Base-by-base conservation (phyloP, 2,329 filamentous ascomycete genomes). In the Aspergillus ustus region DNA sequence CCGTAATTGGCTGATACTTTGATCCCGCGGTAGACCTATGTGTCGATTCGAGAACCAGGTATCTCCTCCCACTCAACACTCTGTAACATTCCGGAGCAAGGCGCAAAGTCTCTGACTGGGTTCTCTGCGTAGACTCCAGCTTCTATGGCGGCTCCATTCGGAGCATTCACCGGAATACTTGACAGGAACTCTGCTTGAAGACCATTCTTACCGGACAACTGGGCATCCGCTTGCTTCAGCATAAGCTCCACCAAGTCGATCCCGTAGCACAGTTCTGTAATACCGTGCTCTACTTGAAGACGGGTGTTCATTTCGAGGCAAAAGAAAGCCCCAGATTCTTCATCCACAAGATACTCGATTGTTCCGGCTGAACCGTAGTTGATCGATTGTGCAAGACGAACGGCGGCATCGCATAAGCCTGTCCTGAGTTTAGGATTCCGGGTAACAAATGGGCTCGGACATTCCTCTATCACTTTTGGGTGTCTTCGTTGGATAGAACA, bases 391-490 rank as follows among this genome's bases (percentile, higher is more conserved):
- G 84, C 83, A 19, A 87, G 78, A n/a, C 87, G 86, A 4, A 96
- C 90, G 3, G 93, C 91, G 13, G 90, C 84, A 3, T 88, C 87
- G 1, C 80, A 76, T 13, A 87, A 86, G 84, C 74, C 87, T 84
- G 79, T 86, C 75, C 70, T 89, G 82, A 87, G 87, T 84, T 75
- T 86, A 81, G 75, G 74, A 57, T 82, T 77, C 46, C 70, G 77
- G 52, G 78, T 75, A 0, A 86, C 78, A 62, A 89, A 88, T 0
- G 92, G 92, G 15, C 91, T 92, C 0, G 93, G 93, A 3, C 90
- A 93, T 77, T 97, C 93, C 74, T 97, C 93, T 22, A 97, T 84
- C 46, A 96, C 91, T 79, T 97, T 97, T 74, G 97, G 93, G 73
- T 97, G 92, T 45, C 93, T 82, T 65, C 93, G 82, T 78, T 97